Evolutionary conservation across 2,329 filamentous ascomycete species (phyloP), one percentile per base, ranked within the genome.

Genomic region (Aphanoascus verrucosus): DNA sequence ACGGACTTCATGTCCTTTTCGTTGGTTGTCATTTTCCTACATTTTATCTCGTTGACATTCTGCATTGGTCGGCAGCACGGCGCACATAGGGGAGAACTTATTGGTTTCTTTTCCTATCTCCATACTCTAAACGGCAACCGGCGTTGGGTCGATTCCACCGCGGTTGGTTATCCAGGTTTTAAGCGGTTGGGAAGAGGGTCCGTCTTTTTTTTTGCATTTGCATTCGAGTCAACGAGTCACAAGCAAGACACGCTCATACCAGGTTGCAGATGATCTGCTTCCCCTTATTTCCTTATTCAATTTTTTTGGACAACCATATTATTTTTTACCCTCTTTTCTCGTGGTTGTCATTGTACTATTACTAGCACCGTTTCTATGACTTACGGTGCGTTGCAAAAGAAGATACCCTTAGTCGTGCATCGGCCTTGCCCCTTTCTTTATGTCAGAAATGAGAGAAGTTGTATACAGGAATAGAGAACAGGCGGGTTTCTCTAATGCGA

Each of bases 351-450:
- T n/a, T 12, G 20, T 19, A 50, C 20, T 34, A 20, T 42, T 46
- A 32, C 23, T 20, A 9, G 6, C 15, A 34, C 41, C n/a, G 2
- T 49, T 42, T 42, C n/a, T 42, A 17, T 42, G 15, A 37, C 11
- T 19, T 14, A 31, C 37, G 43, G 38, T 43, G 37, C 38, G 19
- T 43, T 31, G 34, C 43, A 41, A 28, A 37, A 37, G 41, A 52
- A 52, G 50, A 52, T 52, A 52, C 50, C 50, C 50, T n/a, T 44
- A 45, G 37, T 44, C 31, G 31, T 43, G 49, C 37, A 52, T 52
- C 15, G 23, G 14, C n/a, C 42, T 50, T n/a, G 8, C 31, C 11
- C 32, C 41, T 41, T 45, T 19, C 12, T n/a, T n/a, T 31, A 11
- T 46, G 14, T 40, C 12, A 31, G 28, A 32, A n/a, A 15, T 40